Evolutionary conservation across 1,284 basidiomycete species (phyloP).

Genomic region (Boletus mariae): DNA sequence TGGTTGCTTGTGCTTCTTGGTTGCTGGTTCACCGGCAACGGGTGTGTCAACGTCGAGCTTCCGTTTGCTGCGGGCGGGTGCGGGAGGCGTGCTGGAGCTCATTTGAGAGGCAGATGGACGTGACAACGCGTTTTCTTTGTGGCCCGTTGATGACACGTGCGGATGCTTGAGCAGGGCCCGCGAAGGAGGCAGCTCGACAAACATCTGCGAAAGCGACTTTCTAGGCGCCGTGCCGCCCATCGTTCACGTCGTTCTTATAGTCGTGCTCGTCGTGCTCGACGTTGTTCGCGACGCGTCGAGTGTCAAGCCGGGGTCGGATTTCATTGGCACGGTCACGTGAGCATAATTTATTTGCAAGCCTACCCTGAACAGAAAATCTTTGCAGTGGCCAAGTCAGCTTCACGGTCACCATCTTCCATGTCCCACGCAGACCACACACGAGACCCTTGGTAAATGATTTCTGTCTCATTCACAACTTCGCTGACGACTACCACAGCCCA

Average conservation of each 20-base stretch:
- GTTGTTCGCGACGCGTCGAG: slow-evolving; percentile 25
- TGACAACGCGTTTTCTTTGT: slow-evolving; percentile 59
- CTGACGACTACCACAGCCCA: slow-evolving; percentile 56
- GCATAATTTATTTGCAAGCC: slow-evolving; percentile 7
- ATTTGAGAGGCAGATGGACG: slow-evolving; percentile 34
- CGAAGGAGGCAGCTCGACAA: slow-evolving; percentile 55
- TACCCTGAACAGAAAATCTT: slow-evolving; percentile 32
- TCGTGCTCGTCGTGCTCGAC: slow-evolving; percentile 16
- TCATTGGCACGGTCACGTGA: slow-evolving; percentile 33
- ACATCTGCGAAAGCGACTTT: slow-evolving; percentile 41
- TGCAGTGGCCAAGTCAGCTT: neutral
- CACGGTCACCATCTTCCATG: slow-evolving; percentile 39
- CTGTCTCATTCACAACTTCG: neutral
- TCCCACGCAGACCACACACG: slow-evolving; percentile 88
- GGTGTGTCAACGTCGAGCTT: slow-evolving; percentile 31
- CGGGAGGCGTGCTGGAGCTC: slow-evolving; percentile 26
- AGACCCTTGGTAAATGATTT: slow-evolving; percentile 72
- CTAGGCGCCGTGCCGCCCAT: slow-evolving; percentile 31
- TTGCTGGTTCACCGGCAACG: slow-evolving; percentile 14
- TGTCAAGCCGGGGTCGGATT: slow-evolving; percentile 4
- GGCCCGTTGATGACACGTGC: slow-evolving; percentile 34
- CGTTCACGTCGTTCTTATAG: neutral
- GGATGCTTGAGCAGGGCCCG: slow-evolving; percentile 25
- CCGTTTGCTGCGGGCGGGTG: slow-evolving; percentile 38
- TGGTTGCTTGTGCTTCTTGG: slow-evolving; percentile 36